Percentiles rank a stretch among this genome's conserved stretches.
Conservation (phyloP, 352 stramenopile species). For the Thalassiosira ordinaria region DNA sequence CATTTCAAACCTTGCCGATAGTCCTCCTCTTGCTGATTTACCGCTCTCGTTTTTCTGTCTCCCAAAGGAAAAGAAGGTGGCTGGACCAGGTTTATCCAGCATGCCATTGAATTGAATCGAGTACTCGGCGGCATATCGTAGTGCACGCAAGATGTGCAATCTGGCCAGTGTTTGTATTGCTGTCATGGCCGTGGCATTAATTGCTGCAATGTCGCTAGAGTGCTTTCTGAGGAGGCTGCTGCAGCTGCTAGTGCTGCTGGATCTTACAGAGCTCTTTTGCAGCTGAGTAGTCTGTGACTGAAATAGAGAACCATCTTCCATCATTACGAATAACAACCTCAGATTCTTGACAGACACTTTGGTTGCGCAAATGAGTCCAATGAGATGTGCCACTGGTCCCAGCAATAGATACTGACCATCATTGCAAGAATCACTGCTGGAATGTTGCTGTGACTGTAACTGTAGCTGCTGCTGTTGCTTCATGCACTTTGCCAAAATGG, state of each 20-base stretch:
- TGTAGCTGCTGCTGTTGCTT: neutral
- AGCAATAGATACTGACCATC: constrained; percentile 55
- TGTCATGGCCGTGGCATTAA: neutral
- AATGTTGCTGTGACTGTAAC: neutral
- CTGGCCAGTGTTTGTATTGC: constrained; percentile 18
- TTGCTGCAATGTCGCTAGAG: neutral
- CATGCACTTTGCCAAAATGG: constrained; percentile 39
- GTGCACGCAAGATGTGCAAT: constrained; percentile 63
- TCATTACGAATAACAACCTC: constrained; percentile 56
- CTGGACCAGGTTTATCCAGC: constrained; percentile 63
- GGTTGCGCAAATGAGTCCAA: constrained; percentile 66
- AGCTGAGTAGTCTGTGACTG: too few relatives aligned
- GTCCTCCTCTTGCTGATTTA: neutral
- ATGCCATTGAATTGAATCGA: constrained; percentile 49
- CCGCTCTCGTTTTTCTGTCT: neutral
- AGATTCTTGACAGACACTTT: constrained; percentile 59
- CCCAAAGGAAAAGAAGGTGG: constrained; percentile 78
- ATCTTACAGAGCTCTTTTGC: too few relatives aligned
- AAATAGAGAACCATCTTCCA: constrained; percentile 19
- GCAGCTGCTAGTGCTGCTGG: neutral
- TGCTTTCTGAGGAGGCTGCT: neutral
- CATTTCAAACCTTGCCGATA: constrained; percentile 32
- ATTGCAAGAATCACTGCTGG: neutral
- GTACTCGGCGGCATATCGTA: constrained; percentile 69
- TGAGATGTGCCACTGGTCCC: constrained; percentile 62